Evolutionary conservation across 2,329 filamentous ascomycete species (phyloP).

Genomic region (Fusarium chuoi): DNA sequence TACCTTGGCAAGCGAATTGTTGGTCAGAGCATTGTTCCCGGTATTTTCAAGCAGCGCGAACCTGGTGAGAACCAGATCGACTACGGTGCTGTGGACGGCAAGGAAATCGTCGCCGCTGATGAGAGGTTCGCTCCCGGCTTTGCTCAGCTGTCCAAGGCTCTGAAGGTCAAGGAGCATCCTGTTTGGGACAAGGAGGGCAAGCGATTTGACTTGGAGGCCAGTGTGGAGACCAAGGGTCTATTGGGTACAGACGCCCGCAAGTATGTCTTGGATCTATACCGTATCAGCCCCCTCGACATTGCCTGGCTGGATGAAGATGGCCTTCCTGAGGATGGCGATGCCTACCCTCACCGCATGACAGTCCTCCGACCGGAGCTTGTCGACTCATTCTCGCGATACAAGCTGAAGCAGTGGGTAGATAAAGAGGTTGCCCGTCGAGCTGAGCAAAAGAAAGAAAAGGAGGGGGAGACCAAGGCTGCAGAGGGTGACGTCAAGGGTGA

Average conservation of each 20-base stretch:
- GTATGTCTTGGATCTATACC: slow-evolving; percentile 96
- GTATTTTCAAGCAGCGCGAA: slow-evolving; percentile 98
- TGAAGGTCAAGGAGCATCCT: slow-evolving; percentile 92
- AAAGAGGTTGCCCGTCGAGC: slow-evolving; percentile 75
- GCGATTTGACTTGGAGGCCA: slow-evolving; percentile 90
- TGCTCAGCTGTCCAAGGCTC: slow-evolving; percentile 87
- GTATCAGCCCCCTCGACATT: slow-evolving; percentile 91
- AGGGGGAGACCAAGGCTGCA: slow-evolving; percentile 38
- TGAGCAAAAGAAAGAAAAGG: slow-evolving; percentile 45
- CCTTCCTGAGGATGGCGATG: slow-evolving; percentile 54
- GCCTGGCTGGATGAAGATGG: slow-evolving; percentile 85
- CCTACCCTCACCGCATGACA: slow-evolving; percentile 96
- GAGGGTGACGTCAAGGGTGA: slow-evolving; percentile 43
- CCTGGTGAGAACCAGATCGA: slow-evolving; percentile 99
- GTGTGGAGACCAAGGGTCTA: slow-evolving; percentile 98
- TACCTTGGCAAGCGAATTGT: slow-evolving; percentile 98
- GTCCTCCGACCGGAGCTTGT: slow-evolving; percentile 91
- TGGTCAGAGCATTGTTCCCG: slow-evolving; percentile 96
- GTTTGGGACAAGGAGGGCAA: slow-evolving; percentile 98
- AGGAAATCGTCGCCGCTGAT: slow-evolving; percentile 92
- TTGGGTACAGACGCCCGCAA: slow-evolving; percentile 95
- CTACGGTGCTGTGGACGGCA: slow-evolving; percentile 97
- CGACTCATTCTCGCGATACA: slow-evolving; percentile 83
- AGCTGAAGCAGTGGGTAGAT: slow-evolving; percentile 90
- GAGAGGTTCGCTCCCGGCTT: slow-evolving; percentile 87